Evolutionary conservation across 129 eudicot species (phyloP).

Genomic region (Erigeron canadensis): DNA sequence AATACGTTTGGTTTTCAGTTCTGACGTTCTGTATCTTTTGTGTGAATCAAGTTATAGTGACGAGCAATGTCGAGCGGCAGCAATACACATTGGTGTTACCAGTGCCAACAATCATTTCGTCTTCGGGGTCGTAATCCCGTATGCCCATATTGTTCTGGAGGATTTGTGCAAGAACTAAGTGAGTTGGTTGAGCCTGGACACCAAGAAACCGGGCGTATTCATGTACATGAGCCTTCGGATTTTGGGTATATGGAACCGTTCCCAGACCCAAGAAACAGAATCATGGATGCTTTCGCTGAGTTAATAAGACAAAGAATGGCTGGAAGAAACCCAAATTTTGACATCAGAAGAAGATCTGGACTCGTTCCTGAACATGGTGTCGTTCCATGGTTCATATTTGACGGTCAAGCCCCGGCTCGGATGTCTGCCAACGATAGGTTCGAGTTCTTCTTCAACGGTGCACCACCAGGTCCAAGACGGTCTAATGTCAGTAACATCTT

Average conservation of each 20-base stretch:
- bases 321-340: constrained; percentile 59
- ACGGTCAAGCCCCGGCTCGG: constrained; percentile 58
- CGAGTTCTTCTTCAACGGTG: constrained; percentile 55
- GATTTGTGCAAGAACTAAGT: constrained; percentile 78
- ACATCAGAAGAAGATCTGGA: constrained; percentile 49
- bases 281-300: constrained; percentile 67
- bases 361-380: constrained; percentile 44
- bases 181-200: constrained; percentile 48
- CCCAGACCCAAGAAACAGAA: constrained; percentile 53
- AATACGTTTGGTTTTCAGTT: neutral
- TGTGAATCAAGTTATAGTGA: neutral
- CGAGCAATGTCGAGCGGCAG: constrained; percentile 64
- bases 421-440: constrained; percentile 51
- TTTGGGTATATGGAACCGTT: constrained; percentile 53
- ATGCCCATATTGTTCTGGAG: constrained; percentile 77
- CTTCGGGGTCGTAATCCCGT: constrained; percentile 45
- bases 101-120: constrained; percentile 62
- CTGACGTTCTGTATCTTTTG: neutral
- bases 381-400: constrained; percentile 68
- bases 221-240: constrained; percentile 41
- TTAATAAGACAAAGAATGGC: constrained; percentile 69
- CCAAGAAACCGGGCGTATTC: constrained; percentile 32
- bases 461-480: constrained; percentile 49
- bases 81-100: constrained; percentile 90
- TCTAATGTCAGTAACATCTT: constrained; percentile 53